Evolutionary conservation across 139 green algal species (phyloP), one percentile per base, ranked within the genome.

Genomic region (Closterium sp.): DNA sequence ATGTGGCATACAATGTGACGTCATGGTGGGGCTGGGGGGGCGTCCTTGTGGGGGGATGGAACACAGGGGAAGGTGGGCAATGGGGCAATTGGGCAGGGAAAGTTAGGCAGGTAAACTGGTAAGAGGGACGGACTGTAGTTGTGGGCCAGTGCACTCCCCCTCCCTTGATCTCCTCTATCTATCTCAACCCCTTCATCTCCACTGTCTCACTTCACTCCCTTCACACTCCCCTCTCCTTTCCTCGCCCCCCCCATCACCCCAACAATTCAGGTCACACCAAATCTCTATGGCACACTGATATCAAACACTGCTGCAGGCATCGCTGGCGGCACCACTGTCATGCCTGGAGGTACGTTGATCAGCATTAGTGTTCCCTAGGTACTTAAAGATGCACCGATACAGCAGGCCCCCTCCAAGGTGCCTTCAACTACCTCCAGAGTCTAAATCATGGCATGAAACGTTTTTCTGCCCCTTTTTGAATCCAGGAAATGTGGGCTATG

Each of bases 211-310:
- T 3, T 84, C 69, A 84, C 4, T 33, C 69, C 3, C 19, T 32
- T 34, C 3, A n/a, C 83, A 31, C 83, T 86, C 9, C 5, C 83
- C 83, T 0, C n/a, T 86, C 30, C 30, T 33, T 85, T 32, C 81
- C n/a, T 16, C 16, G 28, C 28, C 81, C 81, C 30, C 16, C 21
- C 7, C 30, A 31, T 33, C 1, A 9, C n/a, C 31, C 36, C 12
- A 9, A 12, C 25, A 25, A 33, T 89, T 2, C 93, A 95, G 93
- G 93, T 95, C 4, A 96, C 91, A 3, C 93, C 93, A 31, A 95
- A 95, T 38, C 64, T 95, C 33, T 95, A 95, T 84, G 93, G 93
- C 66, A 95, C 83, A 4, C 92, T 95, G 21, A 89, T 95, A 3
- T 34, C 93, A 28, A 95, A 95, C 87, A 87, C 84, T 12, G 87